Conservation (phyloP, 306 rosid genomes). For the Ziziphus jujuba region DNA sequence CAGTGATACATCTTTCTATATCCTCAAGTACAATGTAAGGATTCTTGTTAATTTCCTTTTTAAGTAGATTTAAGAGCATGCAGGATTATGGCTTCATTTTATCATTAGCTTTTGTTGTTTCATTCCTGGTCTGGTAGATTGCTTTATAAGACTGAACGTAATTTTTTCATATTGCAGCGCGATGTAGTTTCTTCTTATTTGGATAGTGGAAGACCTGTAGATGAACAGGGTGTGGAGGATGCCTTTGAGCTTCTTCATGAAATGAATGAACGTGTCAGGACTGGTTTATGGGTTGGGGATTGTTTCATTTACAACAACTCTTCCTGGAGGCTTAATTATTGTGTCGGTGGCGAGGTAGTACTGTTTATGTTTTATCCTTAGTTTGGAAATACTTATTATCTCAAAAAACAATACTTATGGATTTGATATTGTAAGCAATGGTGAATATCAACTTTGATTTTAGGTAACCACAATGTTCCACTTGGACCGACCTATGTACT, state of each 20-base stretch:
- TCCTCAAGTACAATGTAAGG: conserved; percentile 93
- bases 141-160: conserved; percentile 17
- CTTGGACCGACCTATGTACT: conserved; percentile 99
- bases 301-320: conserved; percentile 97
- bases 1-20: conserved; percentile 88
- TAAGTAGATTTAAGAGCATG: conserved; percentile 4
- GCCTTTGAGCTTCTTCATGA: conserved; percentile 98
- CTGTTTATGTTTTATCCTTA: conserved; percentile 11
- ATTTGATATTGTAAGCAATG: conserved; percentile 9
- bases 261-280: conserved; percentile 89
- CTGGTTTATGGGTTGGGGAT: conserved; percentile 99
- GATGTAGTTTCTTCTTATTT: conserved; percentile 86
- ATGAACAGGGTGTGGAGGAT: conserved; percentile 98
- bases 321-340: conserved; percentile 96
- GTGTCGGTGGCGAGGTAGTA: conserved; percentile 98
- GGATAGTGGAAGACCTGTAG: conserved; percentile 80
- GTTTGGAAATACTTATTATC: background rate
- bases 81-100: background rate
- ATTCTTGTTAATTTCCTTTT: conserved; percentile 18
- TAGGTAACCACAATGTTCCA: conserved; percentile 99
- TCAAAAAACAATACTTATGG: conserved; percentile 19
- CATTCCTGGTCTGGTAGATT: conserved; percentile 8
- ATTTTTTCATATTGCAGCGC: conserved; percentile 60
- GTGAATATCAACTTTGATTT: conserved; percentile 34
- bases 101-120: background rate